A percentile compares a stretch with the other conserved stretches of the same genome.
Evolutionary conservation across 2,329 filamentous ascomycete species (phyloP).

Genomic region (Xylaria sp.): DNA sequence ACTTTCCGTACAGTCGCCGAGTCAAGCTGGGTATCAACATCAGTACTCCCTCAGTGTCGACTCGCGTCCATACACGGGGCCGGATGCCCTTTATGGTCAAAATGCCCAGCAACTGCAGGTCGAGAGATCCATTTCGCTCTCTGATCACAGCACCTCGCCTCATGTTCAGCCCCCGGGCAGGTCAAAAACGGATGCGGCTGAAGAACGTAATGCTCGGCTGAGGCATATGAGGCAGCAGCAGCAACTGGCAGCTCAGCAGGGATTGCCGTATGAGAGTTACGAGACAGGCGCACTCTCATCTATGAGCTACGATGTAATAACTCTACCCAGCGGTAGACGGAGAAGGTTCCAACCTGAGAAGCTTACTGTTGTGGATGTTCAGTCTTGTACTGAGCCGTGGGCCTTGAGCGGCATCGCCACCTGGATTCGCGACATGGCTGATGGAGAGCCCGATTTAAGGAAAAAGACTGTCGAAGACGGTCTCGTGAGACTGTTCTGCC

Average conservation of each 20-base stretch:
- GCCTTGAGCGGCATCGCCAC: constrained; percentile 82
- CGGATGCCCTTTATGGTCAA: constrained; percentile 55
- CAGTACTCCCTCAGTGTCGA: constrained; percentile 53
- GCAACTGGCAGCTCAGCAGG: constrained; percentile 54
- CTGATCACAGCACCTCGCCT: constrained; percentile 79
- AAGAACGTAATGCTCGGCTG: constrained; percentile 57
- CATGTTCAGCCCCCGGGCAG: constrained; percentile 79
- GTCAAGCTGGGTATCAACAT: constrained; percentile 51
- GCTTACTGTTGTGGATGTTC: constrained; percentile 78
- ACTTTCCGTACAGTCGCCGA: constrained; percentile 51
- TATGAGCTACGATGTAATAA: constrained; percentile 79
- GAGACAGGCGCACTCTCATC: constrained; percentile 56
- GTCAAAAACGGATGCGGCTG: constrained; percentile 92
- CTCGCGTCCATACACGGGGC: constrained; percentile 46
- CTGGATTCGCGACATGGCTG: constrained; percentile 88
- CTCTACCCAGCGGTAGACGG: constrained; percentile 76
- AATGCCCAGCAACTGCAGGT: constrained; percentile 51
- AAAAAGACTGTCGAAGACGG: constrained; percentile 85
- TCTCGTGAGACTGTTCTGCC: constrained; percentile 84
- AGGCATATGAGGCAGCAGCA: constrained; percentile 57
- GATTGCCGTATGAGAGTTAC: constrained; percentile 58
- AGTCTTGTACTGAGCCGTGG: constrained; percentile 87
- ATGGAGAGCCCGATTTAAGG: constrained; percentile 87
- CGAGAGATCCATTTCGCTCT: constrained; percentile 79
- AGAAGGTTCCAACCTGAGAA: constrained; percentile 86